Conservation (phyloP, 2,329 filamentous ascomycete species). For the Aspergillaceae sp. region DNA sequence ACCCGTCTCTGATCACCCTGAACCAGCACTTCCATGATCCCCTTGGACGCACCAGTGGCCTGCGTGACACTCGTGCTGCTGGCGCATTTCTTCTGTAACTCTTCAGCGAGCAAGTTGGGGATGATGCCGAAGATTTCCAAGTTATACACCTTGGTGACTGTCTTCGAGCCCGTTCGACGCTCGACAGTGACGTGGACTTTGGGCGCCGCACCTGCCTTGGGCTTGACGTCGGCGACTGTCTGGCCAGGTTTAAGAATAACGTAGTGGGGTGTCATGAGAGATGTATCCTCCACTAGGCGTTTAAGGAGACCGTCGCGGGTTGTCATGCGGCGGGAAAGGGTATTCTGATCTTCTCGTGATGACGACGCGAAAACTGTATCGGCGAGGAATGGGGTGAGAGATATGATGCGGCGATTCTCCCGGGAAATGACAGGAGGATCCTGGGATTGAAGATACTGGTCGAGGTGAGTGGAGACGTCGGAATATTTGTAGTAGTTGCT, state of each 20-base stretch:
- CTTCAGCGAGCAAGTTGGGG: constrained; percentile 53
- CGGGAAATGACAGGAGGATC: constrained; percentile 43
- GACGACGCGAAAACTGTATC: constrained; percentile 51
- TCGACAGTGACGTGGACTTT: constrained; percentile 54
- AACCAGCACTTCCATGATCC: constrained; percentile 58
- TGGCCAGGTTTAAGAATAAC: constrained; percentile 43
- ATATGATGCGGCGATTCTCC: constrained; percentile 54
- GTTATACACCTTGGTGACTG: constrained; percentile 54
- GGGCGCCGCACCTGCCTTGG: constrained; percentile 52
- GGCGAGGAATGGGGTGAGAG: constrained; percentile 54
- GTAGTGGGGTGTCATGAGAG: constrained; percentile 47
- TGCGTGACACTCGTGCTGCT: constrained; percentile 58
- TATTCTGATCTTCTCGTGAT: constrained; percentile 47
- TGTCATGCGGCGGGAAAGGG: constrained; percentile 49
- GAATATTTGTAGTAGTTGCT: constrained; percentile 51
- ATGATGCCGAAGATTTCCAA: constrained; percentile 55
- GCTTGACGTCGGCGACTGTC: constrained; percentile 42
- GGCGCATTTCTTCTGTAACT: constrained; percentile 59
- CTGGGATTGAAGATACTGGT: constrained; percentile 52
- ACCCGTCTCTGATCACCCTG: constrained; percentile 58
- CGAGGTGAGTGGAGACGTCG: constrained; percentile 50
- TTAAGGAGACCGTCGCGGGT: constrained; percentile 54
- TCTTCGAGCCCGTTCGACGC: constrained; percentile 58
- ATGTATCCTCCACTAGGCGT: constrained; percentile 44
- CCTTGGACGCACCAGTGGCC: constrained; percentile 53